A percentile compares a stretch with the other conserved stretches of the same genome.
Evolutionary conservation across 768 basidiomycete species (phyloP).

Genomic region (Ramaria sp.): DNA sequence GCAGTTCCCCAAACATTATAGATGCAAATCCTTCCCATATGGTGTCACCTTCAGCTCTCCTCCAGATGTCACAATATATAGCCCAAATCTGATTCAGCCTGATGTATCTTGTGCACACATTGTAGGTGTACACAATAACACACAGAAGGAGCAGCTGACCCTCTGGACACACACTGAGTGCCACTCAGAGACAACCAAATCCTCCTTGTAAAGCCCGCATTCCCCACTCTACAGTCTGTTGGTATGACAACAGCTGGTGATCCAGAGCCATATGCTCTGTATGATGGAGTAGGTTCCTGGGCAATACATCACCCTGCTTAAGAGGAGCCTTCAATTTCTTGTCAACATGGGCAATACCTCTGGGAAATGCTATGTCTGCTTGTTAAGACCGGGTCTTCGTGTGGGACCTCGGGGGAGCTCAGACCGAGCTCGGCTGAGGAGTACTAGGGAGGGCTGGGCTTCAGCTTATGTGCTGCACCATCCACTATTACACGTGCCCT

Average conservation of each 20-base stretch:
- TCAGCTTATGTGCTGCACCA: too few species aligned
- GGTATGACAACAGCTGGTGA: conserved; percentile 30
- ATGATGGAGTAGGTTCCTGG: conserved; percentile 12
- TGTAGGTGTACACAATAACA: conserved; percentile 18
- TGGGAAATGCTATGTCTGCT: conserved; percentile 37
- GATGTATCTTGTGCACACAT: conserved; percentile 26
- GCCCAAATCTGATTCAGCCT: conserved; percentile 32
- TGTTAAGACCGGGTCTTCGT: too few species aligned
- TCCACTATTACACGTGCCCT: too few species aligned
- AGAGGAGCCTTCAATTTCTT: conserved; percentile 27
- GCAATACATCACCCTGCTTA: conserved; percentile 21
- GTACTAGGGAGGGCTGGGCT: too few species aligned
- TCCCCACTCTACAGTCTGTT: conserved; percentile 45
- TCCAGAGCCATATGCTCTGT: conserved; percentile 21
- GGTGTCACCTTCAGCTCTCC: conserved; percentile 23
- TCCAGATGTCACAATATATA: conserved; percentile 33
- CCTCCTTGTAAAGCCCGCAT: conserved; percentile 34
- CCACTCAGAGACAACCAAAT: conserved; percentile 35
- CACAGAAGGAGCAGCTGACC: conserved; percentile 22
- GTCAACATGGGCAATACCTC: conserved; percentile 15
- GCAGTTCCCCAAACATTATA: background rate
- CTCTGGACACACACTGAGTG: conserved; percentile 23
- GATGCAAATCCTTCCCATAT: conserved; percentile 22
- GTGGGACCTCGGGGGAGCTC: too few species aligned
- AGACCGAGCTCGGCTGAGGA: too few species aligned